A percentile compares a stretch with the other conserved stretches of the same genome.
Conservation (phyloP, 2,329 filamentous ascomycete species). For the Dothideomycetes sp. region DNA sequence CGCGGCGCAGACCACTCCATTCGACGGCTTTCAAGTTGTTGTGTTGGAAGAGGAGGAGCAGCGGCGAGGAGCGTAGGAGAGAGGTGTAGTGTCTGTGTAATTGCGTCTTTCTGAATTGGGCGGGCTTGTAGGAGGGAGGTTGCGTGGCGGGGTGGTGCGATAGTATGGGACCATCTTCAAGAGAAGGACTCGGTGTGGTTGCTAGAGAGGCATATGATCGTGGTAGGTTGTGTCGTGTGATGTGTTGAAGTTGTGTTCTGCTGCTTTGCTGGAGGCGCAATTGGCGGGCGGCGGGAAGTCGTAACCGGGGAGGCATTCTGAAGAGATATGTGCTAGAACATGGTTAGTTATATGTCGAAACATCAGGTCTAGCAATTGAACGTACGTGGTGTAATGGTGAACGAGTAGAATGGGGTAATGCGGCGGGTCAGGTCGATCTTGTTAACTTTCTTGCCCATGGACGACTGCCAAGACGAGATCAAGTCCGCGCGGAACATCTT, state of each 20-base stretch:
- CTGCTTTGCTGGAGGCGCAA: slow-evolving; percentile 19
- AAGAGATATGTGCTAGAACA: too few relatives aligned
- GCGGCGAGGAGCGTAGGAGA: slow-evolving; percentile 69
- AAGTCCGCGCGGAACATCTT: not conserved
- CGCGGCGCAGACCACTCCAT: slow-evolving; percentile 61
- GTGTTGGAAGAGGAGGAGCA: slow-evolving; percentile 80
- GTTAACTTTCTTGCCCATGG: too few relatives aligned
- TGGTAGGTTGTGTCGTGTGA: slow-evolving; percentile 20
- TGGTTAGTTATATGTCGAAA: too few relatives aligned
- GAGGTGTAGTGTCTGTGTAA: slow-evolving; percentile 80
- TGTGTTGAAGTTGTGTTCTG: not conserved
- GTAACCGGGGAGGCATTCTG: slow-evolving; percentile 45
- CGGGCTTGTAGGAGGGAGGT: slow-evolving; percentile 75
- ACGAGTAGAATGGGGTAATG: too few relatives aligned
- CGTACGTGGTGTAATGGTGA: too few relatives aligned
- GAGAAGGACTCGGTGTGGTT: slow-evolving; percentile 41
- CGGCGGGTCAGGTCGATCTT: too few relatives aligned
- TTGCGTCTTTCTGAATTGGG: slow-evolving; percentile 84
- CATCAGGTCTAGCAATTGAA: too few relatives aligned
- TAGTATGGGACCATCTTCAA: slow-evolving; percentile 35
- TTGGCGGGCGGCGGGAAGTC: slow-evolving; percentile 23
- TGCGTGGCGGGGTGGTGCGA: slow-evolving; percentile 52
- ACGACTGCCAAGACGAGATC: too few relatives aligned
- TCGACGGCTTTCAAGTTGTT: slow-evolving; percentile 65
- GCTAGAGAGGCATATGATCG: slow-evolving; percentile 39